phyloP scores from a whole-genome alignment of 805 yeast genomes.

The Metschnikowia kunwiensis region DNA sequence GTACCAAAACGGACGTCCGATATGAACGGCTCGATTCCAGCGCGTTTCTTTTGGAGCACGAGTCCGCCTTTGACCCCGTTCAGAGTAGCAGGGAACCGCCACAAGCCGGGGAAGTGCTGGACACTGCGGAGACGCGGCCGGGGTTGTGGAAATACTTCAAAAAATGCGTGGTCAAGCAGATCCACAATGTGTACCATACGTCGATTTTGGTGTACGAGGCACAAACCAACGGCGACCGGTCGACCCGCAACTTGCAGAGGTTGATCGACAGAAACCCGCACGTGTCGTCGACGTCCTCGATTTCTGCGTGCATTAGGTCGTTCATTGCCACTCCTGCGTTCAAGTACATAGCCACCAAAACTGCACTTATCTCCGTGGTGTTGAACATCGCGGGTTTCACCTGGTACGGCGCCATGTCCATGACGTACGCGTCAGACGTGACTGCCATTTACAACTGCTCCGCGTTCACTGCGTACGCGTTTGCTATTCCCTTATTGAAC shows the following conservation, averaged over 20 bases:
- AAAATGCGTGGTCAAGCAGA: conserved; percentile 38
- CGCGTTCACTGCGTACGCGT: conserved; percentile 83
- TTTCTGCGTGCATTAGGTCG: conserved; percentile 30
- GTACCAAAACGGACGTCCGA: conserved; percentile 16
- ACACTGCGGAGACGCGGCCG: conserved; percentile 1
- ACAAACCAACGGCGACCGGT: conserved; percentile 35
- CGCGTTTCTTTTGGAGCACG: conserved; percentile 27
- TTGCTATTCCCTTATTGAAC: conserved; percentile 70
- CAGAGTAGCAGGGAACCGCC: conserved; percentile 12
- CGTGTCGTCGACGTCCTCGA: conserved; percentile 31
- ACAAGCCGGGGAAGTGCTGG: conserved; percentile 2
- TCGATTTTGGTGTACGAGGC: conserved; percentile 42
- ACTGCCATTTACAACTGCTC: conserved; percentile 90
- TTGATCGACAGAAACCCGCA: conserved; percentile 38
- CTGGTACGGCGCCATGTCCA: conserved; percentile 81
- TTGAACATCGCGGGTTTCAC: conserved; percentile 75
- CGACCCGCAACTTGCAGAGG: conserved; percentile 30
- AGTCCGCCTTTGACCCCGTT: conserved; percentile 9
- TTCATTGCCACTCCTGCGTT: conserved; percentile 47
- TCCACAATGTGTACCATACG: conserved; percentile 45
- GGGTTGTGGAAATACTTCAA: conserved; percentile 29
- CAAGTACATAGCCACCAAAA: conserved; percentile 42
- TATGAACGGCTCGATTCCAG: conserved; percentile 31
- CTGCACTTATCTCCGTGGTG: conserved; percentile 49
- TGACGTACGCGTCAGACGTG: conserved; percentile 79